Evolutionary conservation across 2,329 filamentous ascomycete species (phyloP).

Genomic region (Exophiala sideris): DNA sequence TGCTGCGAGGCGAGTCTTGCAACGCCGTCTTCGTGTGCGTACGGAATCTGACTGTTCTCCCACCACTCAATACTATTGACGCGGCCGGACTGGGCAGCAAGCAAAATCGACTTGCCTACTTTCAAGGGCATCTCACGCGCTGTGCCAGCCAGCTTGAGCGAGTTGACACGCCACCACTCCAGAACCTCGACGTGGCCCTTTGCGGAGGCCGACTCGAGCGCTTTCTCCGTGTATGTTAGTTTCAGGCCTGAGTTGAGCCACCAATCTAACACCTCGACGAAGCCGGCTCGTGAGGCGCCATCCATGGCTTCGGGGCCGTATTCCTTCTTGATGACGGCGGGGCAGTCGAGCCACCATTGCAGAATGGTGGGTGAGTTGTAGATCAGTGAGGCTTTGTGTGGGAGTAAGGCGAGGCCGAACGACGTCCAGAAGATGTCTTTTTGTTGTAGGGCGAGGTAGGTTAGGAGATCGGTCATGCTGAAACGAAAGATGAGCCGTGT

Average conservation of each 20-base stretch:
- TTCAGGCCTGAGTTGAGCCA: conserved; percentile 80
- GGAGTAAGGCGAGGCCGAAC: conserved; percentile 75
- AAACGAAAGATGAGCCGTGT: conserved; percentile 92
- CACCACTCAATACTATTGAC: conserved; percentile 80
- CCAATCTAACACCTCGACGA: conserved; percentile 82
- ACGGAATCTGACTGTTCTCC: conserved; percentile 75
- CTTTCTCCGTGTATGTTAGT: conserved; percentile 79
- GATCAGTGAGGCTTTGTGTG: conserved; percentile 81
- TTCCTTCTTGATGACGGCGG: conserved; percentile 78
- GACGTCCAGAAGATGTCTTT: conserved; percentile 81
- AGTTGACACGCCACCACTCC: conserved; percentile 79
- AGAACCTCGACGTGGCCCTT: conserved; percentile 82
- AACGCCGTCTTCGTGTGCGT: conserved; percentile 75
- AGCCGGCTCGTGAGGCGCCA: conserved; percentile 79
- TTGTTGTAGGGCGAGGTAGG: conserved; percentile 64
- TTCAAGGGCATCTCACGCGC: conserved; percentile 58
- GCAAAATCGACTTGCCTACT: conserved; percentile 78
- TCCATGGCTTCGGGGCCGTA: conserved; percentile 84
- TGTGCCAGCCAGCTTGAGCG: conserved; percentile 32
- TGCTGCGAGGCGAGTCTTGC: conserved; percentile 80
- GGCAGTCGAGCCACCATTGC: conserved; percentile 85
- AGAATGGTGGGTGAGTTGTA: conserved; percentile 82
- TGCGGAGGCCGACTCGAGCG: conserved; percentile 81
- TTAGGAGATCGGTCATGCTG: conserved; percentile 73
- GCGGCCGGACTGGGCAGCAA: conserved; percentile 78